A percentile compares a stretch with the other conserved stretches of the same genome.
Conservation (phyloP, 257 asterid species). For the Nicotiana noctiflora region DNA sequence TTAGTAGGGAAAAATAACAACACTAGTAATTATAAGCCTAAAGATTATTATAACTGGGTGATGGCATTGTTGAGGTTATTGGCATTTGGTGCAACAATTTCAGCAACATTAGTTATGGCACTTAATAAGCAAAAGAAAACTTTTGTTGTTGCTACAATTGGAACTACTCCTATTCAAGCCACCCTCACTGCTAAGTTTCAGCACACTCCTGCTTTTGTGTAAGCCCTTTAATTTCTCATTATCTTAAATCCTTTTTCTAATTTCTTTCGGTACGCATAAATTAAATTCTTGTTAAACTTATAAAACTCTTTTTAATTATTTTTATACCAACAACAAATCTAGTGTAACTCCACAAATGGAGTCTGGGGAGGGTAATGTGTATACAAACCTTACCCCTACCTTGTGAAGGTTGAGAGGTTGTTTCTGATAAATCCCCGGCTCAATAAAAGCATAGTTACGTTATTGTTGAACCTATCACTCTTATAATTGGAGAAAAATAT, state of each 20-base stretch:
- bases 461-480: too few relatives aligned
- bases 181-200: conserved; percentile 70
- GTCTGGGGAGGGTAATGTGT: too few relatives aligned
- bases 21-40: not conserved
- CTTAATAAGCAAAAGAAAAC: conserved; percentile 52
- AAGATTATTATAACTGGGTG: conserved; percentile 15
- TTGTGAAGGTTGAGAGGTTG: too few relatives aligned
- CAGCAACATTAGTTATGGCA: conserved; percentile 69
- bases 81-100: conserved; percentile 43
- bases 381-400: too few relatives aligned
- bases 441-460: too few relatives aligned
- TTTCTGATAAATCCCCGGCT: too few relatives aligned
- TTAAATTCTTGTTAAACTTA: too few relatives aligned
- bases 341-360: too few relatives aligned
- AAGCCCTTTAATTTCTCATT: conserved; percentile 9
- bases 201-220: conserved; percentile 89
- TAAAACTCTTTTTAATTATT: too few relatives aligned
- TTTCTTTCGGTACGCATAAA: too few relatives aligned
- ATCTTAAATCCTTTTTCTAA: not conserved
- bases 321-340: too few relatives aligned
- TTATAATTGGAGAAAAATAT: too few relatives aligned
- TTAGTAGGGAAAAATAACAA: not conserved
- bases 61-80: conserved; percentile 39
- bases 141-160: conserved; percentile 53
- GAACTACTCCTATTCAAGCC: conserved; percentile 52